These are phyloP conservation scores for Fusarium decemcellulare DNA, from an alignment of 2,329 filamentous ascomycete genomes.

Conservation along the genomic window DNA sequence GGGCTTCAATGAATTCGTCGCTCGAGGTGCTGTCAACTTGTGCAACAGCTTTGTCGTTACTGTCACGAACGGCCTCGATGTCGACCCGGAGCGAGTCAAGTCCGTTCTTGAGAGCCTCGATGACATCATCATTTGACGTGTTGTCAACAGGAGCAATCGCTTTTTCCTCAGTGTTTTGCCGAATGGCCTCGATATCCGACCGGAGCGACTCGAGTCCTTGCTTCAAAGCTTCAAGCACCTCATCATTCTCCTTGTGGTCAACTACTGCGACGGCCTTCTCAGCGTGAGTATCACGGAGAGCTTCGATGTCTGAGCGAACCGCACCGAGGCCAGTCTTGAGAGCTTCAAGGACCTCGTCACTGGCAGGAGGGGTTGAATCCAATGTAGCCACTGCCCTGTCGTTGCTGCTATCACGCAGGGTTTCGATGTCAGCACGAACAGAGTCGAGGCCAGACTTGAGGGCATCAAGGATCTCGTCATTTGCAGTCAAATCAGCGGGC, in stretches of 20 bases:
- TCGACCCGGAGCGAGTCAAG: constrained; percentile 42
- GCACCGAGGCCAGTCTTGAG: constrained; percentile 85
- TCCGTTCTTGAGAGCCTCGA: constrained; percentile 40
- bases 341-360: constrained; percentile 89
- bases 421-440: constrained; percentile 83
- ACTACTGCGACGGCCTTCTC: constrained; percentile 56
- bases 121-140: constrained; percentile 40
- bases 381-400: constrained; percentile 64
- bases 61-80: constrained; percentile 67
- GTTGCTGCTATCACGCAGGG: constrained; percentile 73
- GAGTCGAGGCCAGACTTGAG: constrained; percentile 85
- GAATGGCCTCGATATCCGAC: constrained; percentile 76
- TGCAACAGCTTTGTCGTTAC: constrained; percentile 59
- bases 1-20: constrained; percentile 38
- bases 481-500: constrained; percentile 85
- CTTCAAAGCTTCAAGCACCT: constrained; percentile 79
- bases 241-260: constrained; percentile 76
- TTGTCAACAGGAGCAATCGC: constrained; percentile 22
- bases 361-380: constrained; percentile 68
- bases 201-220: constrained; percentile 62
- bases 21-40: constrained; percentile 31
- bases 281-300: constrained; percentile 72
- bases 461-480: constrained; percentile 90
- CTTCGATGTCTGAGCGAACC: constrained; percentile 83
- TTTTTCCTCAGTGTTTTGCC: constrained; percentile 73